phyloP scores from a whole-genome alignment of 805 yeast species.

The Yamadazyma laniorum region DNA sequence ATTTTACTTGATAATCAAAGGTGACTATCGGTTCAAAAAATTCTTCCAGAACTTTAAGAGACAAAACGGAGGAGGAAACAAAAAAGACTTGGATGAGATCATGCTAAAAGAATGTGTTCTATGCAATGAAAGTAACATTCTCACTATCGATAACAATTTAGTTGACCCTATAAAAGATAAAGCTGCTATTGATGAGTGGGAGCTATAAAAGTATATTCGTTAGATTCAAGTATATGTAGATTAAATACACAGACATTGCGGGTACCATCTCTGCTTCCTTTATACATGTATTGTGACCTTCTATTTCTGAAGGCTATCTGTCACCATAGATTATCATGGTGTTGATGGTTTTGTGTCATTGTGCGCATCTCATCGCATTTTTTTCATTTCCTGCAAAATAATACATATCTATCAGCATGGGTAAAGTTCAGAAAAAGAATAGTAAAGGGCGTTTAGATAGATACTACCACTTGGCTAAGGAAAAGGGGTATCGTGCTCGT shows the following conservation, averaged over 20 bases:
- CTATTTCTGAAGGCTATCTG: too few species aligned
- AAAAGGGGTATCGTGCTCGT: constrained; percentile 98
- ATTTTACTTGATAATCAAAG: constrained; percentile 54
- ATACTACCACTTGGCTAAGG: constrained; percentile 94
- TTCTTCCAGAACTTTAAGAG: constrained; percentile 57
- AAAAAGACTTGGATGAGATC: constrained; percentile 56
- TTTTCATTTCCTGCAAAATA: not conserved
- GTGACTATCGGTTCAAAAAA: constrained; percentile 64
- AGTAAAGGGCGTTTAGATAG: constrained; percentile 99
- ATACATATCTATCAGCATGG: constrained; percentile 48
- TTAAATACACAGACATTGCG: not conserved
- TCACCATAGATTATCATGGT: too few species aligned
- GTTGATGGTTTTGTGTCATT: not conserved
- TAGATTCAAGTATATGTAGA: not conserved
- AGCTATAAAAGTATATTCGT: constrained; percentile 17
- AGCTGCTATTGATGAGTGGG: constrained; percentile 49
- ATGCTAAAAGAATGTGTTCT: constrained; percentile 66
- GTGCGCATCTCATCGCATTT: constrained; percentile 8
- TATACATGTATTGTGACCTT: too few species aligned
- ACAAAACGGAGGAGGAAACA: constrained; percentile 38
- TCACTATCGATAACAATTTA: constrained; percentile 64
- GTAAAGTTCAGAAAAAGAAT: constrained; percentile 89
- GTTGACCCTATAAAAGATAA: constrained; percentile 34
- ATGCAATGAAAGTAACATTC: constrained; percentile 74
- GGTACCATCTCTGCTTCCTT: too few species aligned